phyloP scores from a whole-genome alignment of 192 early-diverging fungal species.

The Hyaloraphidium curvatum region DNA sequence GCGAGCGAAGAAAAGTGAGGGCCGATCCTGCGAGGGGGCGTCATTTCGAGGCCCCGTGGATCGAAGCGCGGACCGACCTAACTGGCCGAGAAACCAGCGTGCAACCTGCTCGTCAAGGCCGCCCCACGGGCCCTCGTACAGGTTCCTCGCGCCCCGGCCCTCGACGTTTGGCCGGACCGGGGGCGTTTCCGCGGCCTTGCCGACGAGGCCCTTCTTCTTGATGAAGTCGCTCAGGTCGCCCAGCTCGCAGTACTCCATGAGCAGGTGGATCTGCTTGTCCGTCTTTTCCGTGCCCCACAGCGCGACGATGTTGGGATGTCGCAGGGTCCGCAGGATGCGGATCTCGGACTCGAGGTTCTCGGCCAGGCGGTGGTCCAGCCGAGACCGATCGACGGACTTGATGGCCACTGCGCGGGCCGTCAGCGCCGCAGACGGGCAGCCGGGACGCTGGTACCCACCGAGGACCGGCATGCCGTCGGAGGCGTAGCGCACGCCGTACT shows the following conservation, averaged over 20 bases:
- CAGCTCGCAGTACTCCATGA: conserved; percentile 95
- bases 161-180: too few relatives aligned
- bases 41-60: too few relatives aligned
- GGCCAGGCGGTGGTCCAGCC: conserved; percentile 72
- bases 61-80: too few relatives aligned
- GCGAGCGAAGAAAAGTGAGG: conserved; percentile 65
- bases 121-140: conserved; percentile 31
- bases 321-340: conserved; percentile 65
- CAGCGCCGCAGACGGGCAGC: neutral
- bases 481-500: neutral
- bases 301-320: conserved; percentile 71
- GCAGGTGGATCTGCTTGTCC: conserved; percentile 77
- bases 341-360: conserved; percentile 96
- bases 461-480: neutral
- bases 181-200: too few relatives aligned
- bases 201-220: conserved; percentile 30
- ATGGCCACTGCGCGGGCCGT: conserved; percentile 57
- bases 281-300: conserved; percentile 85
- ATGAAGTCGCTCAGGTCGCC: conserved; percentile 88
- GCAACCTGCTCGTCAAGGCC: conserved; percentile 66
- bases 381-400: conserved; percentile 73
- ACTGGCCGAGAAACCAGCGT: conserved; percentile 47
- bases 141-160: neutral
- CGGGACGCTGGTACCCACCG: neutral
- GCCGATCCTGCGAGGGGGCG: conserved; percentile 50